phyloP scores from a whole-genome alignment of 148 eudicot genomes.

The Suaeda aralocaspica region DNA sequence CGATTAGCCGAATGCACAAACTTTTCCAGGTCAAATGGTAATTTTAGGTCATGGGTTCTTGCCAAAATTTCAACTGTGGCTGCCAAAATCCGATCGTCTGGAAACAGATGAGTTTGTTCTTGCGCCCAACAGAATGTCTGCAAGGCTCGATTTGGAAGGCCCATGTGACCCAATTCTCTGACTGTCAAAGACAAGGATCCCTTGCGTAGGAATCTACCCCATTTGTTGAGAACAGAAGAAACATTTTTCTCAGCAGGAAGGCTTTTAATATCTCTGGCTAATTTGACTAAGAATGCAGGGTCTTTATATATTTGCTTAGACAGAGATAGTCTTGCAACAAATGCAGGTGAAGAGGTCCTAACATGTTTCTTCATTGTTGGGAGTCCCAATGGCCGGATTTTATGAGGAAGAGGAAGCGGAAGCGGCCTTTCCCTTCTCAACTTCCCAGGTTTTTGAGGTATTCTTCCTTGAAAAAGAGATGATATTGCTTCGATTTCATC shows the following conservation, averaged over 20 bases:
- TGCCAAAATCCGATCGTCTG: conserved; percentile 79
- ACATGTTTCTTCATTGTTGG: conserved; percentile 48
- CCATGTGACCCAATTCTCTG: conserved; percentile 87
- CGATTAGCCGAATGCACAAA: conserved; percentile 46
- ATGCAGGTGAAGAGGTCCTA: conserved; percentile 26
- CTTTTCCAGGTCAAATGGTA: conserved; percentile 49
- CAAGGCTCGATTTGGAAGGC: conserved; percentile 73
- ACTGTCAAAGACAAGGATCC: conserved; percentile 85
- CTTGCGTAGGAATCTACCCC: conserved; percentile 56
- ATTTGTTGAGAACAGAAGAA: conserved; percentile 51
- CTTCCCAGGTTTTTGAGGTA: conserved; percentile 89
- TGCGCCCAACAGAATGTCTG: conserved; percentile 82
- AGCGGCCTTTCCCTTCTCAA: conserved; percentile 65
- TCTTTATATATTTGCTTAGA: conserved; percentile 61
- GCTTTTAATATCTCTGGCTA: conserved; percentile 69
- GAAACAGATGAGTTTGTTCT: conserved; percentile 70
- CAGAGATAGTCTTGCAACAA: conserved; percentile 32
- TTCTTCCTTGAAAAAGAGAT: conserved; percentile 75
- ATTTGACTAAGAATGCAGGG: conserved; percentile 56
- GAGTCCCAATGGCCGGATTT: conserved; percentile 69
- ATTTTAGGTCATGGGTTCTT: conserved; percentile 49
- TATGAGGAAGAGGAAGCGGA: conserved; percentile 83
- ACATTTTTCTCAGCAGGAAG: conserved; percentile 56
- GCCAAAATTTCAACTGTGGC: conserved; percentile 86
- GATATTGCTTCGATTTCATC: conserved; percentile 92